Percentiles rank a stretch among this genome's conserved stretches.
phyloP scores from a whole-genome alignment of 2,329 filamentous ascomycete species.

The Amauroascus verrucosus region DNA sequence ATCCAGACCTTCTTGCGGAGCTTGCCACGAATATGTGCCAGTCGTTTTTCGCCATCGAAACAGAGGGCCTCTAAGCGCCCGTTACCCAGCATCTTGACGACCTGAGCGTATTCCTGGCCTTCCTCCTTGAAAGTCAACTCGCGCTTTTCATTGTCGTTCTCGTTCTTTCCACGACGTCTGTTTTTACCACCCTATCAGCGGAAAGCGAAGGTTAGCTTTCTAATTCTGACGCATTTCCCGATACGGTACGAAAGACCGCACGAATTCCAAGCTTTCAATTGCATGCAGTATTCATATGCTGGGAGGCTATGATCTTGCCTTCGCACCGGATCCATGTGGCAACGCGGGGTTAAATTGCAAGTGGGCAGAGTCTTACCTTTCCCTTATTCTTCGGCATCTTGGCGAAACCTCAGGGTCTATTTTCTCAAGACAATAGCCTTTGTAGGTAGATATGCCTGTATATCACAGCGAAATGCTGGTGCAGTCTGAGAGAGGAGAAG shows the following conservation, averaged over 20 bases:
- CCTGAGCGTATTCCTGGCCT: conserved; percentile 82
- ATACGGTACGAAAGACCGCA: background rate
- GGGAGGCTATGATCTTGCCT: no score
- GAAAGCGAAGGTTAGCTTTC: conserved; percentile 1
- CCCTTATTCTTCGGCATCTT: conserved; percentile 99
- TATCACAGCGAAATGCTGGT: background rate
- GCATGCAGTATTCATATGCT: no score
- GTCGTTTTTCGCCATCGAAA: conserved; percentile 85
- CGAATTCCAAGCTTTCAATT: no score
- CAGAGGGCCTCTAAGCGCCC: conserved; percentile 85
- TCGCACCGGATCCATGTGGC: background rate
- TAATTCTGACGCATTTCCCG: background rate
- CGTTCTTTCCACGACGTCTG: conserved; percentile 95
- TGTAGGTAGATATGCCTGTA: background rate
- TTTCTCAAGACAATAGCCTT: background rate
- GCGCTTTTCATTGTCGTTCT: conserved; percentile 98
- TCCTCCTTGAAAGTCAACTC: conserved; percentile 99
- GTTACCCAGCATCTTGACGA: conserved; percentile 93
- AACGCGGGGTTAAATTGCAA: conserved; percentile 18
- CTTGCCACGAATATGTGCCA: conserved; percentile 84
- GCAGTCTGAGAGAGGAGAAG: no score
- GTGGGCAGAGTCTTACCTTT: conserved; percentile 57
- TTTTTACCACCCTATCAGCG: conserved; percentile 82
- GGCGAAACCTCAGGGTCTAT: conserved; percentile 18
- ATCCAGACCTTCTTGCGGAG: conserved; percentile 99